A percentile compares a stretch with the other conserved stretches of the same genome.
These are phyloP conservation scores for Kingdonia uniflora DNA, from an alignment of 164 flowering plant genomes.

Conservation along the genomic window DNA sequence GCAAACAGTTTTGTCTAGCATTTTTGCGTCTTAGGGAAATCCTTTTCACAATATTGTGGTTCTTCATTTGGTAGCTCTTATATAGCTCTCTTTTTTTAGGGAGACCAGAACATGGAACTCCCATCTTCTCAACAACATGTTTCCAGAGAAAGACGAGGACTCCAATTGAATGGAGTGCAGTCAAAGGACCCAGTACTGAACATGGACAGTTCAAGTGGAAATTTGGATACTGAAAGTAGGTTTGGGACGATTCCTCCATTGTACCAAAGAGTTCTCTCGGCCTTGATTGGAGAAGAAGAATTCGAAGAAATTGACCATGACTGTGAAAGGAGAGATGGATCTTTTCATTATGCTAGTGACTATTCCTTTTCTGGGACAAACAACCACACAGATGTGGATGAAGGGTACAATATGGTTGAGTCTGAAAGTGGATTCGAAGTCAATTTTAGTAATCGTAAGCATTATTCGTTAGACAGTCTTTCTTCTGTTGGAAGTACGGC, in stretches of 20 bases:
- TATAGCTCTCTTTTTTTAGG: too few species aligned
- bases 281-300: constrained; percentile 75
- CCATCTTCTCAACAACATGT: constrained; percentile 10
- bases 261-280: constrained; percentile 74
- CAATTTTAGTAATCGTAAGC: constrained; percentile 19
- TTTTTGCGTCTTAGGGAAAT: too few species aligned
- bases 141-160: constrained; percentile 25
- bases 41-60: too few species aligned
- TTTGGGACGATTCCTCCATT: constrained; percentile 38
- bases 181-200: constrained; percentile 22
- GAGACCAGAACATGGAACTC: constrained; percentile 3
- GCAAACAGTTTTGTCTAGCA: too few species aligned
- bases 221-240: constrained; percentile 22
- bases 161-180: constrained; percentile 15
- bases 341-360: constrained; percentile 22
- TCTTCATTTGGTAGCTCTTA: too few species aligned
- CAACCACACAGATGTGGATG: constrained; percentile 23
- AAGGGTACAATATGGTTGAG: constrained; percentile 20
- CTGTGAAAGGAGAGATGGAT: constrained; percentile 22
- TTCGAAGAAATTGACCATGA: constrained; percentile 37
- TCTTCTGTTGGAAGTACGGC: constrained; percentile 45
- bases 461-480: constrained; percentile 16
- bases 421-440: constrained; percentile 25
- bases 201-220: constrained; percentile 17
- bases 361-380: constrained; percentile 24